phyloP scores from a whole-genome alignment of 2,329 filamentous ascomycete species.

The Apiospora marii region DNA sequence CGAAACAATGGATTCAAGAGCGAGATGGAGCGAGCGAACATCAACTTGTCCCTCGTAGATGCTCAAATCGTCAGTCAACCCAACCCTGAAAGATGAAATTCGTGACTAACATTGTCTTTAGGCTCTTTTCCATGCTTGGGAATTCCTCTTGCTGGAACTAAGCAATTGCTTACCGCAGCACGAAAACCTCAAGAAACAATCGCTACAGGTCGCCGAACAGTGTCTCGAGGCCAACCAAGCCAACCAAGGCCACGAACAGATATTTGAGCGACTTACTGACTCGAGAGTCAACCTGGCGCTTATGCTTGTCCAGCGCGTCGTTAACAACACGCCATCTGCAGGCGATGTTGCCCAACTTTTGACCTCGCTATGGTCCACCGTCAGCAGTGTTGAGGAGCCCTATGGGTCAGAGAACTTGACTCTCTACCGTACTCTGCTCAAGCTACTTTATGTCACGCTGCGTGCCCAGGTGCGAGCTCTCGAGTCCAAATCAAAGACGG shows the following conservation, averaged over 20 bases:
- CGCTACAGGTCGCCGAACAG: conserved; percentile 77
- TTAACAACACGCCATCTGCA: conserved; percentile 61
- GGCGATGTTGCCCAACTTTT: conserved; percentile 62
- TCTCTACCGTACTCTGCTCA: conserved; percentile 86
- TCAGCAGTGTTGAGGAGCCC: conserved; percentile 62
- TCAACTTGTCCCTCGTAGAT: conserved; percentile 90
- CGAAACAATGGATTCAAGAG: conserved; percentile 76
- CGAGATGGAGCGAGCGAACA: conserved; percentile 87
- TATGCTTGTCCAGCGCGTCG: conserved; percentile 81
- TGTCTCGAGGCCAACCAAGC: conserved; percentile 82
- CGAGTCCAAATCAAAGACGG: conserved; percentile 39
- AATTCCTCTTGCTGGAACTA: conserved; percentile 84
- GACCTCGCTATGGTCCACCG: conserved; percentile 57
- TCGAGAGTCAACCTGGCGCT: conserved; percentile 82
- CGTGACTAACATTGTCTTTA: conserved; percentile 42
- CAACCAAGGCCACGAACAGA: conserved; percentile 74
- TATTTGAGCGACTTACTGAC: conserved; percentile 82
- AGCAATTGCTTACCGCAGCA: conserved; percentile 67
- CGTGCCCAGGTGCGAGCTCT: conserved; percentile 64
- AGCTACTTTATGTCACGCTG: conserved; percentile 83
- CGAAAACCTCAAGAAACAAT: conserved; percentile 68
- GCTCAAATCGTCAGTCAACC: conserved; percentile 73
- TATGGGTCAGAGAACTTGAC: conserved; percentile 60
- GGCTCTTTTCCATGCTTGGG: conserved; percentile 88
- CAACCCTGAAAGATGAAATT: conserved; percentile 45